Conservation (phyloP, 2,329 filamentous ascomycete species). For the Exophiala lecanii-corni region DNA sequence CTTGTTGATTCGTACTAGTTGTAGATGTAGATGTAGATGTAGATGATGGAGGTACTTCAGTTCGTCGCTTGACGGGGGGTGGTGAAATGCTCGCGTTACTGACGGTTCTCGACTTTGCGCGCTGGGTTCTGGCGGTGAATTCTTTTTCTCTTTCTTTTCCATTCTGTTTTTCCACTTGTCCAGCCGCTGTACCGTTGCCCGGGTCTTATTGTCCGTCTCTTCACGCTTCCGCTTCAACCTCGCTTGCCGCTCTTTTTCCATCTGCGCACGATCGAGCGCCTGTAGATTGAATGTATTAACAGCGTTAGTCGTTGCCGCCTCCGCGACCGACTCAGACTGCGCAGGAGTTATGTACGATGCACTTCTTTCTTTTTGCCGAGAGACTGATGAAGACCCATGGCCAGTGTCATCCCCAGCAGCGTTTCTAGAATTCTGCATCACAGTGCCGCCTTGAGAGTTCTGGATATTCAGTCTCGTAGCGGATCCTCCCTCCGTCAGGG, state of each 20-base stretch:
- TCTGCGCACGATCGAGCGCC: constrained; percentile 68
- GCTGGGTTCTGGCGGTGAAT: constrained; percentile 32
- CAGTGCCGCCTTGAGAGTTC: not conserved
- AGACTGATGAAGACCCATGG: not conserved
- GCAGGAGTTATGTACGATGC: not conserved
- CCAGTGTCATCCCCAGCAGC: not conserved
- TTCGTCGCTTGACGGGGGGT: constrained; percentile 24
- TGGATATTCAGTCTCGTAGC: not conserved
- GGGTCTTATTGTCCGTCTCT: constrained; percentile 35
- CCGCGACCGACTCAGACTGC: not conserved
- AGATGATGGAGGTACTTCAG: not conserved
- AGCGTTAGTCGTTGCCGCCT: not conserved
- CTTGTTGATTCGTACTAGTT: not conserved
- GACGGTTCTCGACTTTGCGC: constrained; percentile 8
- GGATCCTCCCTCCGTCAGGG: not conserved
- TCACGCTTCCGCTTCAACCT: constrained; percentile 61
- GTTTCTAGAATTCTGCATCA: not conserved
- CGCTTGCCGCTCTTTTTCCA: constrained; percentile 79
- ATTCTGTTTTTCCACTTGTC: not conserved
- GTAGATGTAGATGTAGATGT: constrained; percentile 27
- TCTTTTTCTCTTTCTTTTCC: not conserved
- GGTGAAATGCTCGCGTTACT: constrained; percentile 16
- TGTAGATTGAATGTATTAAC: constrained; percentile 31
- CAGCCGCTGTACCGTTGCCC: not conserved
- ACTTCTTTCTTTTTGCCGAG: not conserved